These are phyloP conservation scores for Otatea glauca DNA, from an alignment of 176 grass and related monocot genomes.

Conservation along the genomic window DNA sequence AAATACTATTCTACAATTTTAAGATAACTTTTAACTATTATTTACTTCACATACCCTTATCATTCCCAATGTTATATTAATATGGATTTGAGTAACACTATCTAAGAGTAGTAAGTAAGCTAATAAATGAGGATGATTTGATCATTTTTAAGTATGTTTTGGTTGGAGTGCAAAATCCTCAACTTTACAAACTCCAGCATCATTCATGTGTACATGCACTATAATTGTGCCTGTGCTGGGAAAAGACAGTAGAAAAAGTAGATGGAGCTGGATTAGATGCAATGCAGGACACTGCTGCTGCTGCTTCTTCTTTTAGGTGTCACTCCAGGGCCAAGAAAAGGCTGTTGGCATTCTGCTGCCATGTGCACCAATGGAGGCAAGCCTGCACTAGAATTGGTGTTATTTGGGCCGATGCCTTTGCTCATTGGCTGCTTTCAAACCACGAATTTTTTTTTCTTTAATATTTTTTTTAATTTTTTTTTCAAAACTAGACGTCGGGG, in stretches of 20 bases:
- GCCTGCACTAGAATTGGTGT: background rate
- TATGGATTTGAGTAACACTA: too few relatives aligned
- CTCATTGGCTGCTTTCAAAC: background rate
- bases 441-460: too few relatives aligned
- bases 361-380: background rate
- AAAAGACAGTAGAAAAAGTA: background rate
- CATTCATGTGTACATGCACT: background rate
- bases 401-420: background rate
- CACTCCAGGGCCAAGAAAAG: constrained; percentile 14
- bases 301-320: background rate
- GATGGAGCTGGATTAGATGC: background rate
- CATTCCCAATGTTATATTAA: too few relatives aligned
- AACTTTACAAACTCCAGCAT: background rate
- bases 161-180: too few relatives aligned
- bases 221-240: background rate
- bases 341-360: background rate
- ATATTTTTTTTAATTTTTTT: too few relatives aligned
- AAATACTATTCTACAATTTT: too few relatives aligned
- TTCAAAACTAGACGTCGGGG: too few relatives aligned
- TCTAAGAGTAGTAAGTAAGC: too few relatives aligned
- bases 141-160: too few relatives aligned
- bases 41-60: too few relatives aligned
- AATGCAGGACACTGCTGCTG: background rate
- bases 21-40: too few relatives aligned
- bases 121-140: too few relatives aligned